Evolutionary conservation across 768 basidiomycete species (phyloP).

Genomic region (Clitopilus hobsonii): DNA sequence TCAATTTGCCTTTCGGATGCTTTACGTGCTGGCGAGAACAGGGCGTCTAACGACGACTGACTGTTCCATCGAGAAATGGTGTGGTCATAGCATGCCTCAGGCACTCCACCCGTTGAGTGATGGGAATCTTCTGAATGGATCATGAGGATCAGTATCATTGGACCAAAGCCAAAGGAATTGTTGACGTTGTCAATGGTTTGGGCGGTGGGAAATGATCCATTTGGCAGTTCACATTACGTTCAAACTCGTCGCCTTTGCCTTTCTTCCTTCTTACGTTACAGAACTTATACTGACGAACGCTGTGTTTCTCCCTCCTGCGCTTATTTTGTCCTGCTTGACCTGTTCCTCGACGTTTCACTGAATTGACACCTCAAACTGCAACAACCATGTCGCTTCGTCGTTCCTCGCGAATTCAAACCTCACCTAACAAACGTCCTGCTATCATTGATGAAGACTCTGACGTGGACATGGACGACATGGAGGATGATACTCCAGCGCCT

Average conservation of each 20-base stretch:
- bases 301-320: background rate
- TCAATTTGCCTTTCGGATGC: background rate
- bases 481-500: background rate
- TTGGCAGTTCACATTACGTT: background rate
- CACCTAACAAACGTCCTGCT: background rate
- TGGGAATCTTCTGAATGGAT: too few relatives aligned
- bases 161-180: background rate
- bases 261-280: too few relatives aligned
- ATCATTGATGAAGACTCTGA: conserved; percentile 11
- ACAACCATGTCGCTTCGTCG: background rate
- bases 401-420: background rate
- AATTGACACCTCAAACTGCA: background rate
- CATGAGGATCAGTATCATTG: background rate
- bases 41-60: background rate
- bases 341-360: background rate
- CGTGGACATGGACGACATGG: conserved; percentile 7
- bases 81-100: background rate
- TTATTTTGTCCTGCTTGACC: background rate
- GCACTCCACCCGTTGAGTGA: too few relatives aligned
- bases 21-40: too few relatives aligned
- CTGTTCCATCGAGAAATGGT: background rate
- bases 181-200: background rate
- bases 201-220: background rate
- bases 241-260: too few relatives aligned
- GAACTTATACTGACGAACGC: background rate